A percentile compares a stretch with the other conserved stretches of the same genome.
Evolutionary conservation across 371 early-diverging fungal genomes (phyloP).

Genomic region (Mucor irregularis): DNA sequence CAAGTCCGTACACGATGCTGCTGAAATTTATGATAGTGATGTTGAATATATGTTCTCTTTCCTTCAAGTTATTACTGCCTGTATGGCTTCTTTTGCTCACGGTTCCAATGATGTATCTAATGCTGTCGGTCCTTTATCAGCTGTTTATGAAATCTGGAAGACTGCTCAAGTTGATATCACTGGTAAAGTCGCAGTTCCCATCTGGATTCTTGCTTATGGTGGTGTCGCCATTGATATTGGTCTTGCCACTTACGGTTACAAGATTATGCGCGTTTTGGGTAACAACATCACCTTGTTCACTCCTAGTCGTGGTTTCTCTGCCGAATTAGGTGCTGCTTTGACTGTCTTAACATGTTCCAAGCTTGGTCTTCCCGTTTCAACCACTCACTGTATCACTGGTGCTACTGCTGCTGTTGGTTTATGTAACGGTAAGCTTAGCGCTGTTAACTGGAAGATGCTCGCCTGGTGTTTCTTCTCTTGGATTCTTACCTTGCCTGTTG

Average conservation of each 20-base stretch:
- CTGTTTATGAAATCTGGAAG: slow-evolving; percentile 72
- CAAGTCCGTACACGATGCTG: slow-evolving; percentile 58
- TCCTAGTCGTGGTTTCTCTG: slow-evolving; percentile 82
- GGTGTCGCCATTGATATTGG: slow-evolving; percentile 83
- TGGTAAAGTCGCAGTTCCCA: slow-evolving; percentile 64
- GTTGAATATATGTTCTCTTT: slow-evolving; percentile 85
- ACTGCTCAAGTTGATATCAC: slow-evolving; percentile 51
- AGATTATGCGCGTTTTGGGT: slow-evolving; percentile 77
- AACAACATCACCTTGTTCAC: slow-evolving; percentile 84
- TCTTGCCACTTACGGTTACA: slow-evolving; percentile 70
- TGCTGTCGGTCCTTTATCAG: slow-evolving; percentile 77
- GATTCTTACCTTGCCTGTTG: slow-evolving; percentile 81
- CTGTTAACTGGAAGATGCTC: slow-evolving; percentile 84
- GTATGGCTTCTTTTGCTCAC: slow-evolving; percentile 61
- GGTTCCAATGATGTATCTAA: slow-evolving; percentile 89
- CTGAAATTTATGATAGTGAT: slow-evolving; percentile 71
- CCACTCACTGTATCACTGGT: slow-evolving; percentile 89
- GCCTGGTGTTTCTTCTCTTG: slow-evolving; percentile 73
- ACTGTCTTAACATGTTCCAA: slow-evolving; percentile 86
- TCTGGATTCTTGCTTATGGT: slow-evolving; percentile 78
- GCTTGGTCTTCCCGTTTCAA: slow-evolving; percentile 84
- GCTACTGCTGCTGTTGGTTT: slow-evolving; percentile 84
- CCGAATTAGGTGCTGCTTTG: slow-evolving; percentile 81
- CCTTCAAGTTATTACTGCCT: slow-evolving; percentile 83
- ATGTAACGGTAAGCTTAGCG: slow-evolving; percentile 70